Conservation (phyloP, 2,329 filamentous ascomycete species). For the Botrytis cinerea region DNA sequence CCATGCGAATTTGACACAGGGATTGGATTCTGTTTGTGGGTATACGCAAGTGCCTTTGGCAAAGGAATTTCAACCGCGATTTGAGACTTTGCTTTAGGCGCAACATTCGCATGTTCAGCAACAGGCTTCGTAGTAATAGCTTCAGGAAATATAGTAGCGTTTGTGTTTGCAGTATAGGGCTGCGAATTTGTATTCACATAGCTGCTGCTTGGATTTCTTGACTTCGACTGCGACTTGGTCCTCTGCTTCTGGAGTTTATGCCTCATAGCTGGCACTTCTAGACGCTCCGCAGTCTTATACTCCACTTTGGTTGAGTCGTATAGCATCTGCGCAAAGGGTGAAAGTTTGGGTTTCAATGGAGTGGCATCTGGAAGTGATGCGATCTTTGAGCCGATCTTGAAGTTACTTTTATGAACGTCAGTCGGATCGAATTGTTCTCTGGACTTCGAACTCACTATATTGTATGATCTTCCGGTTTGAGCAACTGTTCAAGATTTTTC, state of each 20-base stretch:
- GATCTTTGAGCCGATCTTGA: slow-evolving; percentile 51
- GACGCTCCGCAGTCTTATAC: slow-evolving; percentile 11
- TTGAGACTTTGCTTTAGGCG: slow-evolving; percentile 44
- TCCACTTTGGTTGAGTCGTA: slow-evolving; percentile 39
- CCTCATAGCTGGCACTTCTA: slow-evolving; percentile 16
- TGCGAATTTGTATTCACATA: slow-evolving; percentile 14
- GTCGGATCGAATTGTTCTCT: slow-evolving; percentile 30
- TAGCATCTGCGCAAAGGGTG: slow-evolving; percentile 41
- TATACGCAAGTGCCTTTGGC: background rate
- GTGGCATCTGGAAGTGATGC: slow-evolving; percentile 24
- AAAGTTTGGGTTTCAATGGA: slow-evolving; percentile 33
- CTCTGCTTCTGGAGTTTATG: slow-evolving; percentile 25
- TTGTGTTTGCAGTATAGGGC: slow-evolving; percentile 9
- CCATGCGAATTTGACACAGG: background rate
- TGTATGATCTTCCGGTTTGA: slow-evolving; percentile 70
- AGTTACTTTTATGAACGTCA: slow-evolving; percentile 50
- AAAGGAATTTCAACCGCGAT: slow-evolving; percentile 37
- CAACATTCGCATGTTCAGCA: slow-evolving; percentile 32
- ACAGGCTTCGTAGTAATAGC: slow-evolving; percentile 20
- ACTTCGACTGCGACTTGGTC: slow-evolving; percentile 30
- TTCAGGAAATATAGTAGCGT: slow-evolving; percentile 20
- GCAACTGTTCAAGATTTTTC: slow-evolving; percentile 71
- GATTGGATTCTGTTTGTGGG: background rate
- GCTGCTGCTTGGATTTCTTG: slow-evolving; percentile 24
- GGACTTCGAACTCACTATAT: slow-evolving; percentile 47